These are phyloP conservation scores for Filosporella fistucella DNA, from an alignment of 495 filamentous ascomycete species.

Conservation along the genomic window DNA sequence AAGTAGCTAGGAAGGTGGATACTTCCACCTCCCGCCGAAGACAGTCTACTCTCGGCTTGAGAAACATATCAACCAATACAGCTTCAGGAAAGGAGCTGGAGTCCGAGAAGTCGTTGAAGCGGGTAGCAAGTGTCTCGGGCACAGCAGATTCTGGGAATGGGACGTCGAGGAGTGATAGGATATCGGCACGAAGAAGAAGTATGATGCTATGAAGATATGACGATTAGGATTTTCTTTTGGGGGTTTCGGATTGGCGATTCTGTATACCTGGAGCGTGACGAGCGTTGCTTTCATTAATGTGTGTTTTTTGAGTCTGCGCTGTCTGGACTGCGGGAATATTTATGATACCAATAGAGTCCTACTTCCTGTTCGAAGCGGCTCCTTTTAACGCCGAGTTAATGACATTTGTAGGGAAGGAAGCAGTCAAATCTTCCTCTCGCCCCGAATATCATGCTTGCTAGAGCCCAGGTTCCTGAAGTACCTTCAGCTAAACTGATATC, in stretches of 20 bases:
- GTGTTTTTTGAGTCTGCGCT: constrained; percentile 8
- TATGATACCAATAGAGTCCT: constrained; percentile 23
- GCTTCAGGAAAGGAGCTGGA: not conserved
- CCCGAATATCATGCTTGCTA: not conserved
- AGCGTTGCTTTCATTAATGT: no score
- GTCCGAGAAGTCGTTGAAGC: constrained; percentile 15
- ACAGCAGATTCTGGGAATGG: constrained; percentile 4
- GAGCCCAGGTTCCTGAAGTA: not conserved
- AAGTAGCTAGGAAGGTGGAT: constrained; percentile 10
- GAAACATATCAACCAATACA: constrained; percentile 5
- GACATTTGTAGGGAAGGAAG: not conserved
- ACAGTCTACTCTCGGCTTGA: constrained; percentile 18
- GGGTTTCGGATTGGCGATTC: constrained; percentile 7
- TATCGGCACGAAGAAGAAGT: constrained; percentile 41
- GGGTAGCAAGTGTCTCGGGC: constrained; percentile 5
- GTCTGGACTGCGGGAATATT: constrained; percentile 25
- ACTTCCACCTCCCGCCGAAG: constrained; percentile 8
- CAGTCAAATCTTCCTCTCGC: no score
- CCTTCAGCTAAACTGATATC: no score
- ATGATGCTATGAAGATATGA: constrained; percentile 49
- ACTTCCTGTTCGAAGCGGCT: constrained; percentile 10
- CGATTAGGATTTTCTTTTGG: constrained; percentile 1
- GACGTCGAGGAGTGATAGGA: constrained; percentile 19
- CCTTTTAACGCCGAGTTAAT: constrained; percentile 1
- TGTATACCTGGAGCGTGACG: constrained; percentile 7